These are phyloP conservation scores for Davidsoniella eucalypti DNA, from an alignment of 2,329 filamentous ascomycete genomes.

Conservation along the genomic window DNA sequence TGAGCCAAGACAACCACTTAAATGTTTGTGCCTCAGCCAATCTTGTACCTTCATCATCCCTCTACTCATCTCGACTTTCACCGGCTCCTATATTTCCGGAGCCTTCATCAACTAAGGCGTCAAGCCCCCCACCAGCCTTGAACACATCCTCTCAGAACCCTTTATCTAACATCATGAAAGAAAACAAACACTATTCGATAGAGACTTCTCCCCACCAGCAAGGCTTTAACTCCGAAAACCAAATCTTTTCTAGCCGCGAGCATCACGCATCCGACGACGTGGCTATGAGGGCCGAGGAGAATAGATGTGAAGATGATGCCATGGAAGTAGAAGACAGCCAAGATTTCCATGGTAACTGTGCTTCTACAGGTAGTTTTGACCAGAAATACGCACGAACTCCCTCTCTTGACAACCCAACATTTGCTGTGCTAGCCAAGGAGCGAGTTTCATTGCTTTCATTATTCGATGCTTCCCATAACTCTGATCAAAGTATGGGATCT, in stretches of 20 bases:
- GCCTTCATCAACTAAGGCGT: conserved; percentile 1
- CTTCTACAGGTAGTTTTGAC: not conserved
- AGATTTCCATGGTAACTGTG: conserved; percentile 17
- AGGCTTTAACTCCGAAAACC: conserved; percentile 19
- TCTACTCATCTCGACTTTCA: not conserved
- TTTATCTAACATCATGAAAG: not conserved
- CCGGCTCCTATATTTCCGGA: conserved; percentile 1
- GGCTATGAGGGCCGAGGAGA: conserved; percentile 23
- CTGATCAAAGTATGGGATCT: conserved; percentile 7
- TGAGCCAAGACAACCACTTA: too few species aligned
- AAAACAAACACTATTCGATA: not conserved
- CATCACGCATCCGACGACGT: conserved; percentile 41
- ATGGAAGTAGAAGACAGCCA: conserved; percentile 17
- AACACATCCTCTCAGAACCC: conserved; percentile 13
- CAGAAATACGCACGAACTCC: conserved; percentile 37
- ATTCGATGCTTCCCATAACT: conserved; percentile 34
- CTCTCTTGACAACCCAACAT: conserved; percentile 43
- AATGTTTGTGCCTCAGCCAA: too few species aligned
- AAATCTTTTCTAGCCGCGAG: conserved; percentile 43
- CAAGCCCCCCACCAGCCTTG: not conserved
- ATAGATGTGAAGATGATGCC: not conserved
- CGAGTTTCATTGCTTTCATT: conserved; percentile 45
- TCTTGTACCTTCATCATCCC: not conserved
- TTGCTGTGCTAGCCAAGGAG: conserved; percentile 35
- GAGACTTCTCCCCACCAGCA: too few species aligned